Evolutionary conservation across 2,329 filamentous ascomycete species (phyloP).

Genomic region (Hymenotorrendiella dingleyae): DNA sequence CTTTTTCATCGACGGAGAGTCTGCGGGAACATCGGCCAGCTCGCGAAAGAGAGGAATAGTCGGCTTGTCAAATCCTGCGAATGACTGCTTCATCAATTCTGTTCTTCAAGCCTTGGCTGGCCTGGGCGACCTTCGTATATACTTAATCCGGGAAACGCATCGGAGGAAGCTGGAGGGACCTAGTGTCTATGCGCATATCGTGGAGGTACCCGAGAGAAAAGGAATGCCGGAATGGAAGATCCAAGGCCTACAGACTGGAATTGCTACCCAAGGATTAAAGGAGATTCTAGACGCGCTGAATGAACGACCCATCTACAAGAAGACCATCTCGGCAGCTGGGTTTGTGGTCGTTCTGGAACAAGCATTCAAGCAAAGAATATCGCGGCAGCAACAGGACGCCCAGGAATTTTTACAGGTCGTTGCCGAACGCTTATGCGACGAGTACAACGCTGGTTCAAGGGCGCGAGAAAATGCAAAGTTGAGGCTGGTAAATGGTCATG

Average conservation of each 20-base stretch:
- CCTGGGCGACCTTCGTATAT: constrained; percentile 79
- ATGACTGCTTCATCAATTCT: constrained; percentile 96
- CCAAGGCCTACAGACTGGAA: constrained; percentile 67
- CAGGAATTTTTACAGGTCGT: constrained; percentile 96
- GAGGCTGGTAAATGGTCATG: constrained; percentile 1
- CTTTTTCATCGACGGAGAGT: constrained; percentile 84
- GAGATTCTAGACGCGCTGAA: constrained; percentile 89
- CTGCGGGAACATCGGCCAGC: constrained; percentile 44
- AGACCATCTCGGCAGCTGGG: constrained; percentile 81
- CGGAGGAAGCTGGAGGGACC: constrained; percentile 73
- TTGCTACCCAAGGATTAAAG: constrained; percentile 83
- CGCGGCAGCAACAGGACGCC: constrained; percentile 91
- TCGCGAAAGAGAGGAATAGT: constrained; percentile 78
- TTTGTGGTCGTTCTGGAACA: constrained; percentile 80
- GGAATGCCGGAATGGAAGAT: constrained; percentile 53
- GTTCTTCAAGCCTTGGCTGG: constrained; percentile 90
- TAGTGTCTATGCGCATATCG: constrained; percentile 65
- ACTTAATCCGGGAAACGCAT: constrained; percentile 88
- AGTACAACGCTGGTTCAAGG: constrained; percentile 79
- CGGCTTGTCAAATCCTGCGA: constrained; percentile 82
- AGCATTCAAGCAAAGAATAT: constrained; percentile 86
- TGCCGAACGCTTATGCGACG: constrained; percentile 84
- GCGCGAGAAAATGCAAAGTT: constrained; percentile 56
- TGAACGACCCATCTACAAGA: constrained; percentile 86
- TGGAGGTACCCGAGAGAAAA: constrained; percentile 40